Base-by-base conservation (phyloP, 2,329 filamentous ascomycete species). In the Helotiales sp. region DNA sequence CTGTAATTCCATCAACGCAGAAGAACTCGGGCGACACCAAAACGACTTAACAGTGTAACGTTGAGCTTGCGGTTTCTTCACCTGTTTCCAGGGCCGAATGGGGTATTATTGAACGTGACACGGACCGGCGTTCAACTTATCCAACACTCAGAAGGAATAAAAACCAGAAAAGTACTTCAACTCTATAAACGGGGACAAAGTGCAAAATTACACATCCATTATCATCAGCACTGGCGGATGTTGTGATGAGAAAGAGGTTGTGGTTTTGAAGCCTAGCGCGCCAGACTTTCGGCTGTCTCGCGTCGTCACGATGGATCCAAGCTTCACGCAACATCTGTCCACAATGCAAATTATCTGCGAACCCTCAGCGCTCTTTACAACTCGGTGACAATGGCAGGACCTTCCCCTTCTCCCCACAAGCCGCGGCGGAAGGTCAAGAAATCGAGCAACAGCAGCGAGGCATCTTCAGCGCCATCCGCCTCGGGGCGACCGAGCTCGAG, bases 381-480 rank as follows among this genome's bases (percentile, higher is more conserved):
- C 13, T 17, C 51, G 53, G 70, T 73, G 69, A 77, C 63, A 70
- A 84, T 84, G 79, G 77, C 77, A 67, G 76, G 75, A 58, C 70
- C 76, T 52, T 72, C 76, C 64, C 77, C 82, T 53, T 72, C 76
- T 64, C 77, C 82, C 52, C 83, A 84, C 68, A 87, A 85, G 70
- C 78, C 83, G 49, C 76, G 84, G 73, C 82, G 83, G 70, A 84
- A 79, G 74, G 68, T 71, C 59, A 85, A 81, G 71, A 84, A 81
- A 70, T 73, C 74, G 61, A 73, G 70, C 50, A 66, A 67, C 61
- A 71, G 71, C 67, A 76, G 65, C 64, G 67, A 69, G 65, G 48
- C 63, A 25, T 63, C 65, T 7, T 33, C 50, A n/a, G 52, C 59
- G 3, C 24, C 63, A 33, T 51, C 60, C 12, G 13, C 61, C 10